phyloP scores from a whole-genome alignment of 225 moss, liverwort and hornwort species.

The Lunularia cruciata region DNA sequence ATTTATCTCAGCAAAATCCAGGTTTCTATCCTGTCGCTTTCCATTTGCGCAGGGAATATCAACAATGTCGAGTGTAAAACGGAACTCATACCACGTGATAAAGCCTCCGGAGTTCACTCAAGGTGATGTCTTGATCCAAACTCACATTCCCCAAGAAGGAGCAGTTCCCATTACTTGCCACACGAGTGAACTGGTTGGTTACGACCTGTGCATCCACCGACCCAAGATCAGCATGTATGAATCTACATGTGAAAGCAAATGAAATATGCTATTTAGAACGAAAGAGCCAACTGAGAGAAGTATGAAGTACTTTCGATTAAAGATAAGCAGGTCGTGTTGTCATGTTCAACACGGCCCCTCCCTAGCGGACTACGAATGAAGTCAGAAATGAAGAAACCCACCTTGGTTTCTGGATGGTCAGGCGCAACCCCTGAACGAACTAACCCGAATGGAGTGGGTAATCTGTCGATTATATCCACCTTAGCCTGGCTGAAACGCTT shows the following conservation, averaged over 20 bases:
- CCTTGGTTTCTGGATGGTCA: constrained; percentile 98
- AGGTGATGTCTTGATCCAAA: constrained; percentile 71
- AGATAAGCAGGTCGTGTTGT: too few species aligned
- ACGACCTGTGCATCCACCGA: constrained; percentile 58
- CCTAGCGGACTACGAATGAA: too few species aligned
- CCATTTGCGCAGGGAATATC: too few species aligned
- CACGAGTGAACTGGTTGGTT: constrained; percentile 86
- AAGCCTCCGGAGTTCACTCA: constrained; percentile 59
- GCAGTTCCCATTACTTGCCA: constrained; percentile 66
- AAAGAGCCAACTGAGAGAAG: too few species aligned
- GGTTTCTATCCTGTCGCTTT: too few species aligned
- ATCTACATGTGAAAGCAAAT: too few species aligned
- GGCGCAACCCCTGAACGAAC: constrained; percentile 97
- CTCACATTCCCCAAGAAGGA: constrained; percentile 83
- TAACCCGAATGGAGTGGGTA: constrained; percentile 93
- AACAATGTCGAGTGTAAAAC: too few species aligned
- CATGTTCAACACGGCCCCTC: too few species aligned
- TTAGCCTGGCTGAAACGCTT: constrained; percentile 69
- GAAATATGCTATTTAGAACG: not conserved
- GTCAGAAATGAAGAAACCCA: constrained; percentile 18
- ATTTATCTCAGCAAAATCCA: too few species aligned
- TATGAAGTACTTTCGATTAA: too few species aligned
- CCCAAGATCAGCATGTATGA: not conserved
- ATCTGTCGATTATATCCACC: constrained; percentile 83
- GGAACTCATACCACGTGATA: constrained; percentile 69